Base-by-base conservation (phyloP, 1,284 basidiomycete species). In the Sphaerobolus stellatus region DNA sequence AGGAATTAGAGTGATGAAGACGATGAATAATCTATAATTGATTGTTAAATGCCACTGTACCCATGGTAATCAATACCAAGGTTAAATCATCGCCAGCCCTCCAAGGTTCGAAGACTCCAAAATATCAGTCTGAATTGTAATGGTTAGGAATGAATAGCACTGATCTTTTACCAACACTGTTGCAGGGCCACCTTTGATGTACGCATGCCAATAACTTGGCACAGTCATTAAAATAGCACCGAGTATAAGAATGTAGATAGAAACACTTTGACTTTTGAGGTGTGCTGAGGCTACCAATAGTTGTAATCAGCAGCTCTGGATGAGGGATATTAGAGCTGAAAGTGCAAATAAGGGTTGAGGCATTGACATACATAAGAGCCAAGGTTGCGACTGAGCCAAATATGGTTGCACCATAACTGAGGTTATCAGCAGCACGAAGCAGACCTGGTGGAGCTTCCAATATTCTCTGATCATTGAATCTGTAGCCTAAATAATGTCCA, bases 401-500 rank as follows among this genome's bases (percentile, higher is more conserved):
- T 14, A 84, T 72, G 60, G 84, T 79, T 9, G 79, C 75, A 3
- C 82, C 82, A 57, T 82, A 84, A 44, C 72, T 73, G 7, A 88
- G 68, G 20, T 86, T 71, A 66, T 77, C 72, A 1, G 70, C 72
- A 5, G 70, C 70, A 36, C 48, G 48, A 14, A 78, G 67, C 7
- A 74, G 69, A 16, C 68, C 64, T 25, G 81, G 81, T 0, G 65
- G n/a, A n/a, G n/a, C 78, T 63, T 84, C 77, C 0, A 68, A 50
- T 0, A 72, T 48, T 30, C 73, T 73, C 54, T 81, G 79, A n/a
- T n/a, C n/a, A n/a, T n/a, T n/a, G n/a, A n/a, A n/a, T n/a, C n/a
- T n/a, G n/a, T n/a, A n/a, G n/a, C n/a, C n/a, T n/a, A n/a, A n/a
- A n/a, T n/a, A n/a, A n/a, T n/a, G n/a, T n/a, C n/a, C n/a, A n/a